Conservation (phyloP, 805 yeast genomes). For the Candida ovalis region DNA sequence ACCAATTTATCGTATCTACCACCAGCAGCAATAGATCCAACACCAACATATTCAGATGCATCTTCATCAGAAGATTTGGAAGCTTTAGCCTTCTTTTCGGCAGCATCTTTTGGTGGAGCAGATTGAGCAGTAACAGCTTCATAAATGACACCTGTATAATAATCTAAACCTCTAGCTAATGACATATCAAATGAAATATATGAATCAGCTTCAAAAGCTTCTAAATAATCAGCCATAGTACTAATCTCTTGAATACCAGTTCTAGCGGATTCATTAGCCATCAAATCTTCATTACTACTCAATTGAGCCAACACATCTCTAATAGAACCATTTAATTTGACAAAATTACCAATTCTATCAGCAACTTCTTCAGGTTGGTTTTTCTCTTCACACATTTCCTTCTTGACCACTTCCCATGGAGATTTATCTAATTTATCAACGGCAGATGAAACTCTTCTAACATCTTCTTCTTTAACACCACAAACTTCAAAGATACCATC, state of each 20-base stretch:
- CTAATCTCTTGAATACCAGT: conserved; percentile 81
- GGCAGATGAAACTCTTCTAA: conserved; percentile 88
- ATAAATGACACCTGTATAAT: conserved; percentile 94
- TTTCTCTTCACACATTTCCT: conserved; percentile 90
- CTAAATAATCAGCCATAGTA: conserved; percentile 68
- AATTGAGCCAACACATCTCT: conserved; percentile 56
- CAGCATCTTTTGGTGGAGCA: conserved; percentile 88
- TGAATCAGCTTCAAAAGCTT: conserved; percentile 71
- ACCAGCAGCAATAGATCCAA: conserved; percentile 98
- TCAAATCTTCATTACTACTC: conserved; percentile 52
- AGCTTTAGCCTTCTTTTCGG: conserved; percentile 51
- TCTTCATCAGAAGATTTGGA: conserved; percentile 64
- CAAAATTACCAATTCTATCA: conserved; percentile 88
- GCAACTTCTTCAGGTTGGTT: conserved; percentile 89
- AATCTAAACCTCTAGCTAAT: conserved; percentile 94
- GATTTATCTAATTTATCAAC: conserved; percentile 94
- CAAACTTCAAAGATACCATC: conserved; percentile 95
- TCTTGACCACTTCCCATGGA: conserved; percentile 93
- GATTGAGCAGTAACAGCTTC: conserved; percentile 95
- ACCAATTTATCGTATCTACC: conserved; percentile 96
- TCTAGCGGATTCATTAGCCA: conserved; percentile 66
- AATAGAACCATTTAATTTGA: conserved; percentile 76
- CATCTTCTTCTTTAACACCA: conserved; percentile 93
- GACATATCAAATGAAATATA: conserved; percentile 86
- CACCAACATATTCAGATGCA: conserved; percentile 95